Evolutionary conservation across 2,329 filamentous ascomycete genomes (phyloP).

Genomic region (Zymoseptoria ardabiliae): DNA sequence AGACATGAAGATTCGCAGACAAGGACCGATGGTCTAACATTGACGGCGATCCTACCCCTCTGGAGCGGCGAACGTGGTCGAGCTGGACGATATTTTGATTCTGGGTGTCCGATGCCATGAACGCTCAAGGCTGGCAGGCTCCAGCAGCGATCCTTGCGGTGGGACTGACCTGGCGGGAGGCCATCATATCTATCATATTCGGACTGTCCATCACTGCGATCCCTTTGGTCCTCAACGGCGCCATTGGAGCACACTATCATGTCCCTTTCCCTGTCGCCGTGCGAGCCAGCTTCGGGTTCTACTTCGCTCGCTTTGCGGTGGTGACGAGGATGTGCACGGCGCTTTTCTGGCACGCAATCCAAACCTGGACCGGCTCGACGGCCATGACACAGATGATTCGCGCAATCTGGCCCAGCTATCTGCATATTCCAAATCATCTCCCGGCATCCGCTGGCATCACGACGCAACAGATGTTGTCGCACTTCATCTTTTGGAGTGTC

Average conservation of each 20-base stretch:
- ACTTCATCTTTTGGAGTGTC: constrained; percentile 52
- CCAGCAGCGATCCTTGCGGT: constrained; percentile 41
- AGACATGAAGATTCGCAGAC: constrained; percentile 27
- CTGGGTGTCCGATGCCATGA: constrained; percentile 42
- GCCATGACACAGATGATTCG: constrained; percentile 45
- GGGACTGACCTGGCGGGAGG: constrained; percentile 37
- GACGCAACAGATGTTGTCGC: constrained; percentile 49
- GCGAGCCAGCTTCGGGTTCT: constrained; percentile 51
- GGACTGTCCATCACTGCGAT: constrained; percentile 28
- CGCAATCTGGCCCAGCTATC: constrained; percentile 53
- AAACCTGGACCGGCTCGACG: constrained; percentile 56
- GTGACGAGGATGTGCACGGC: constrained; percentile 48
- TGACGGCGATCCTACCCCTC: constrained; percentile 40
- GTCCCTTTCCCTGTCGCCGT: constrained; percentile 51
- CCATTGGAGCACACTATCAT: constrained; percentile 45
- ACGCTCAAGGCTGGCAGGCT: constrained; percentile 34
- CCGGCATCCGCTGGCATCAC: constrained; percentile 47
- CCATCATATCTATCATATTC: constrained; percentile 29
- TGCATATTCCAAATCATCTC: constrained; percentile 46
- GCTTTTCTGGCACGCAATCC: constrained; percentile 59
- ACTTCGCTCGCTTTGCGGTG: constrained; percentile 49
- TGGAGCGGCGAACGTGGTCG: constrained; percentile 41
- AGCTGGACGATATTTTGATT: constrained; percentile 37
- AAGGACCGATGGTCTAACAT: constrained; percentile 37
- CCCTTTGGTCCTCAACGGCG: constrained; percentile 31